Conservation (phyloP, 495 filamentous ascomycete species). For the Neurospora sp. region DNA sequence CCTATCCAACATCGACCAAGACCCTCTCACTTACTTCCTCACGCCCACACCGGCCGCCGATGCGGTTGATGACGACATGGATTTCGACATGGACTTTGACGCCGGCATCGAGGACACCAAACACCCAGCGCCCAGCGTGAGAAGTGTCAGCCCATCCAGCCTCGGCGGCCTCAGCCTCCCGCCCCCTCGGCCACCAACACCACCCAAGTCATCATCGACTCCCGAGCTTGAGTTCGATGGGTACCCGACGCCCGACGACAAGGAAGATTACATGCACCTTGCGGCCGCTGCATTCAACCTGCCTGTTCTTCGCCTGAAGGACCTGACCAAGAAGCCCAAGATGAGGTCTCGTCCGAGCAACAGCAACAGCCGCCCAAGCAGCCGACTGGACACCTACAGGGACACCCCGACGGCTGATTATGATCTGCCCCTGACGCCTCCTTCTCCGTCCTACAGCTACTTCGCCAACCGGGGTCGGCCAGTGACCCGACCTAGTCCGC, state of each 20-base stretch:
- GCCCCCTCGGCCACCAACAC: slow-evolving; percentile 24
- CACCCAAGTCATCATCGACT: slow-evolving; percentile 22
- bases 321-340: slow-evolving; percentile 10
- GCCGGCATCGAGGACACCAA: slow-evolving; percentile 41
- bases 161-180: slow-evolving; percentile 36
- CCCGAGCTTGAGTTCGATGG: slow-evolving; percentile 21
- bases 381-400: not conserved
- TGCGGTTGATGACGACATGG: slow-evolving; percentile 29
- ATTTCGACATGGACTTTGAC: slow-evolving; percentile 40
- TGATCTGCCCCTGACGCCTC: not conserved
- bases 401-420: not conserved
- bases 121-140: slow-evolving; percentile 27
- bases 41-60: slow-evolving; percentile 29
- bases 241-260: slow-evolving; percentile 18
- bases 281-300: slow-evolving; percentile 7
- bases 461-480: slow-evolving; percentile 8
- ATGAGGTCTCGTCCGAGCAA: not conserved
- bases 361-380: not conserved
- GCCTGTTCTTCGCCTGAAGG: slow-evolving; percentile 14
- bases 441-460: not conserved
- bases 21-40: slow-evolving; percentile 41
- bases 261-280: slow-evolving; percentile 32
- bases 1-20: slow-evolving; percentile 26
- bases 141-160: slow-evolving; percentile 38
- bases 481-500: not conserved